Percentiles rank a stretch among this genome's conserved stretches.
These are phyloP conservation scores for Fomitopsis schrenkii DNA, from an alignment of 1,284 basidiomycete genomes.

Conservation along the genomic window DNA sequence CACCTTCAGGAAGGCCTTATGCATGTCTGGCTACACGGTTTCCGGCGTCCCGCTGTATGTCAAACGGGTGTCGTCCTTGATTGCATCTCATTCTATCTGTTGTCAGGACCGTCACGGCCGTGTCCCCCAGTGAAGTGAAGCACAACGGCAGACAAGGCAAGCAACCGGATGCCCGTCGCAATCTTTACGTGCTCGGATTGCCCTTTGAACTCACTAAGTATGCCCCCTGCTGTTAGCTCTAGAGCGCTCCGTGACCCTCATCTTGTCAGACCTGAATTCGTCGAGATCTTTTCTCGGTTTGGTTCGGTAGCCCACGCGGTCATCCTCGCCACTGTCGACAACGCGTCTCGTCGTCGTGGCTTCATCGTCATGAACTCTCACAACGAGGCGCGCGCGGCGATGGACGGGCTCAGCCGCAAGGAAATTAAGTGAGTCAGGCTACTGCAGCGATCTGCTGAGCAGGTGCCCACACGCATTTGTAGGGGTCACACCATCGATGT, in stretches of 20 bases:
- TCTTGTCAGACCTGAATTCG: constrained; percentile 50
- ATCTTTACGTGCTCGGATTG: constrained; percentile 75
- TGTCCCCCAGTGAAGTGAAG: constrained; percentile 14
- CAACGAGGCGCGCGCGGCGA: constrained; percentile 61
- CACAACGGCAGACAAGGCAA: constrained; percentile 21
- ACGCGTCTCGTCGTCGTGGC: constrained; percentile 72
- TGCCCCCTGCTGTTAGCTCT: constrained; percentile 14
- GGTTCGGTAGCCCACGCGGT: constrained; percentile 70
- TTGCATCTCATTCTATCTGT: constrained; percentile 12
- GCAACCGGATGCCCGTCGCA: constrained; percentile 56
- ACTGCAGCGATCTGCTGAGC: background rate
- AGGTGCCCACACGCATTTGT: background rate
- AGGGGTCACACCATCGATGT: constrained; percentile 71
- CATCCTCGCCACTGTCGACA: constrained; percentile 75
- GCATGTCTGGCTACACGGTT: constrained; percentile 63
- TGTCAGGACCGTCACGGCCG: constrained; percentile 32
- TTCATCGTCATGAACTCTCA: constrained; percentile 75
- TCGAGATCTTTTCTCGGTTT: constrained; percentile 54
- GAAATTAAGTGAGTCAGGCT: constrained; percentile 52
- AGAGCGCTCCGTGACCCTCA: background rate
- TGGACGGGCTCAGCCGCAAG: constrained; percentile 59
- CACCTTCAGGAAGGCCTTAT: constrained; percentile 51
- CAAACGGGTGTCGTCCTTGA: background rate
- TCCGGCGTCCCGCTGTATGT: constrained; percentile 52
- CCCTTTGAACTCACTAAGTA: constrained; percentile 76